phyloP scores from a whole-genome alignment of 2,329 filamentous ascomycete genomes.

The Hortaea werneckii region DNA sequence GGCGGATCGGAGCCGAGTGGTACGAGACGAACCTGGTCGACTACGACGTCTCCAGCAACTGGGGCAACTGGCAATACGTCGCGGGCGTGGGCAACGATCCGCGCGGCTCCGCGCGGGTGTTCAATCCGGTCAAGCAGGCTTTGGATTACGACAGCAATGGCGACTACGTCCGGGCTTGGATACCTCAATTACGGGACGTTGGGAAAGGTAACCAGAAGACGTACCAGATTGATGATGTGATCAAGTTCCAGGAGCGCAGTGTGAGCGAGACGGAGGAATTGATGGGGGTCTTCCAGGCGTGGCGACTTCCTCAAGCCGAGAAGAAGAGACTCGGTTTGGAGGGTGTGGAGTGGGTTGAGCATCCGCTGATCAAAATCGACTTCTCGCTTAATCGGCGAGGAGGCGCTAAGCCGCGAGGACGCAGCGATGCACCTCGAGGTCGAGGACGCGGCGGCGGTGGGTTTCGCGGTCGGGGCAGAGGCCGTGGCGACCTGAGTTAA shows the following conservation, averaged over 20 bases:
- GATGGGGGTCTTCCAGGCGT: conserved; percentile 59
- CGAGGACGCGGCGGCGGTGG: conserved; percentile 8
- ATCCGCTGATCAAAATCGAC: conserved; percentile 55
- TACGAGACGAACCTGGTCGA: conserved; percentile 67
- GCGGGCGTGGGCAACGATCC: conserved; percentile 73
- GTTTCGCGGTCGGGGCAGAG: background rate
- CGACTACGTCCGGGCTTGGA: conserved; percentile 62
- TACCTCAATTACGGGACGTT: conserved; percentile 54
- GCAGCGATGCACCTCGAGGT: conserved; percentile 17
- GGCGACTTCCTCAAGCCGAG: conserved; percentile 51
- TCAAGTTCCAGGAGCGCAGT: background rate
- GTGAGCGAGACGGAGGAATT: conserved; percentile 25
- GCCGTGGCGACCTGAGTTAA: background rate
- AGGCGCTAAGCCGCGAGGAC: conserved; percentile 22
- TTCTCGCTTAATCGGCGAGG: conserved; percentile 45
- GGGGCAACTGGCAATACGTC: conserved; percentile 73
- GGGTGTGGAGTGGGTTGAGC: conserved; percentile 54
- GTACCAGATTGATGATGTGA: conserved; percentile 7
- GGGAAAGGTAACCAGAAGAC: conserved; percentile 9
- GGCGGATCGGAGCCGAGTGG: conserved; percentile 73
- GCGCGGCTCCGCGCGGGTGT: conserved; percentile 58
- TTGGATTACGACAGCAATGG: conserved; percentile 66
- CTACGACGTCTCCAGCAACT: conserved; percentile 67
- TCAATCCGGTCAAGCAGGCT: conserved; percentile 74
- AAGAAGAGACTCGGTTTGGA: conserved; percentile 47